Conservation (phyloP, 371 early-diverging fungal species). For the Mucor racemosus region DNA sequence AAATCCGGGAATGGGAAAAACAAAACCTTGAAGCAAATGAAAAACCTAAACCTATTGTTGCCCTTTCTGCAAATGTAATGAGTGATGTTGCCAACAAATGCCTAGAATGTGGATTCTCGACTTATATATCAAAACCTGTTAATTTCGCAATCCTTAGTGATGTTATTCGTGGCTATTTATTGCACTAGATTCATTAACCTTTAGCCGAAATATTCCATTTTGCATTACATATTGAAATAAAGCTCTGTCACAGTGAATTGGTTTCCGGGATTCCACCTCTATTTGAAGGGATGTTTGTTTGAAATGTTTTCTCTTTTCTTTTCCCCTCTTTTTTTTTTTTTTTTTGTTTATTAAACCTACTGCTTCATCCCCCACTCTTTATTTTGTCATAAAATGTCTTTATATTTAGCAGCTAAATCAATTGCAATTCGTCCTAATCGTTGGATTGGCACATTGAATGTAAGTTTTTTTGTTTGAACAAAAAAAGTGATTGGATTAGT, state of each 20-base stretch:
- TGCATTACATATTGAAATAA: constrained; percentile 12
- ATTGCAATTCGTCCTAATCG: constrained; percentile 9
- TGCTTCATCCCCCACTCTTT: constrained; percentile 1
- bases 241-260: constrained; percentile 7
- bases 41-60: constrained; percentile 60
- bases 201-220: constrained; percentile 11
- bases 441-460: constrained; percentile 3
- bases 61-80: constrained; percentile 71
- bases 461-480: not conserved
- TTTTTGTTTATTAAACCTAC: not conserved
- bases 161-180: constrained; percentile 55
- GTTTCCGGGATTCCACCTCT: not conserved
- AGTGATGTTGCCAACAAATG: constrained; percentile 64
- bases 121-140: constrained; percentile 70
- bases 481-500: not conserved
- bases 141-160: constrained; percentile 67
- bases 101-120: constrained; percentile 59
- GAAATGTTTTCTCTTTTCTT: not conserved
- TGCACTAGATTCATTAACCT: constrained; percentile 13
- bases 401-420: constrained; percentile 8
- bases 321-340: constrained; percentile 8
- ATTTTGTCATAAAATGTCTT: constrained; percentile 4
- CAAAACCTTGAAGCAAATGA: constrained; percentile 36
- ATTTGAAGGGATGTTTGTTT: not conserved
- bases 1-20: constrained; percentile 63